phyloP scores from a whole-genome alignment of 2,329 filamentous ascomycete species.

The Penicillium sp. region DNA sequence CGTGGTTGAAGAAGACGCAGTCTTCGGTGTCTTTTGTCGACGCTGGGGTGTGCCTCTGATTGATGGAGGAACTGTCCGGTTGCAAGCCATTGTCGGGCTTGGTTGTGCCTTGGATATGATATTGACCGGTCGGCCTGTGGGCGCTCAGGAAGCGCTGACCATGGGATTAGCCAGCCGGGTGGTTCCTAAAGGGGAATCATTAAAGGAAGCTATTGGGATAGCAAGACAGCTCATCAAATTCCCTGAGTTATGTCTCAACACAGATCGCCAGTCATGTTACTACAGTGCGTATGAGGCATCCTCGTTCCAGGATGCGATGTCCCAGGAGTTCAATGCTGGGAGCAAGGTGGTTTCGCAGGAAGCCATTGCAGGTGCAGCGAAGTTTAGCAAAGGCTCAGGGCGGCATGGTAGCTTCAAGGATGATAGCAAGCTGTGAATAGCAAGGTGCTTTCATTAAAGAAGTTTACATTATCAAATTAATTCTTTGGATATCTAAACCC shows the following conservation, averaged over 20 bases:
- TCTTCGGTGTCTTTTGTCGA: slow-evolving; percentile 58
- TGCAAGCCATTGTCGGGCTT: slow-evolving; percentile 53
- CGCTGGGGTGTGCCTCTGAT: slow-evolving; percentile 54
- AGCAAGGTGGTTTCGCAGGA: slow-evolving; percentile 18
- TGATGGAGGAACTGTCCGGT: slow-evolving; percentile 53
- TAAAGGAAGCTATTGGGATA: slow-evolving; percentile 50
- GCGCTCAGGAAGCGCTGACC: slow-evolving; percentile 49
- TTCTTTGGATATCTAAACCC: neutral
- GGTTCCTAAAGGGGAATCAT: slow-evolving; percentile 50
- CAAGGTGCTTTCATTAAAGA: neutral
- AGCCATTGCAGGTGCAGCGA: slow-evolving; percentile 17
- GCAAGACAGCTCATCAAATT: slow-evolving; percentile 50
- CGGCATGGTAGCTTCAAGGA: slow-evolving; percentile 21
- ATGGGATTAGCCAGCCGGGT: slow-evolving; percentile 56
- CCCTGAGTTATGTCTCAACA: slow-evolving; percentile 54
- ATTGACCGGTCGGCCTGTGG: slow-evolving; percentile 52
- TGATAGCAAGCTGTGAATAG: slow-evolving; percentile 15
- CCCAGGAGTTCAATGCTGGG: slow-evolving; percentile 16
- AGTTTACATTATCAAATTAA: slow-evolving; percentile 15
- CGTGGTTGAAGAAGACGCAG: slow-evolving; percentile 52
- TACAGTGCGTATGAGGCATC: slow-evolving; percentile 51
- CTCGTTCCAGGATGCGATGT: slow-evolving; percentile 50
- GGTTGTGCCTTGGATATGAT: slow-evolving; percentile 58
- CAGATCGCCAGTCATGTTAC: slow-evolving; percentile 50
- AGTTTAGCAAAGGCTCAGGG: slow-evolving; percentile 18